Evolutionary conservation across 2,329 filamentous ascomycete species (phyloP).

Genomic region (Truncatella angustata): DNA sequence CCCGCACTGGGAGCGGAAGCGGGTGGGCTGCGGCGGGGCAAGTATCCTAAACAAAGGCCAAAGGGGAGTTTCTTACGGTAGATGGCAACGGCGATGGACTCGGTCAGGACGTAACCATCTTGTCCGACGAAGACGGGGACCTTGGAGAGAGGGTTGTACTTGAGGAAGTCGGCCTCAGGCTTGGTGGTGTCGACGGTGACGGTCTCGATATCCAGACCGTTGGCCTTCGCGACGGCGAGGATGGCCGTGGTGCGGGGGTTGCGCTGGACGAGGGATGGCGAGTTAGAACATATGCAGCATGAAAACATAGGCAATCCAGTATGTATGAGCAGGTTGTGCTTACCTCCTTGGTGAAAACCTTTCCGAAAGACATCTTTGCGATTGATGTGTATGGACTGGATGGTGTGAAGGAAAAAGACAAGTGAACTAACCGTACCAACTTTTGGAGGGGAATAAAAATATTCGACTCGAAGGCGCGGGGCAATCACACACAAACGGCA

Average conservation of each 20-base stretch:
- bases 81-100: slow-evolving; percentile 93
- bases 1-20: not conserved
- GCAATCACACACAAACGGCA: too few relatives aligned
- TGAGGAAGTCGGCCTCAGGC: slow-evolving; percentile 73
- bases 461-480: not conserved
- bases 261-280: slow-evolving; percentile 13
- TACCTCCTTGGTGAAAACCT: slow-evolving; percentile 89
- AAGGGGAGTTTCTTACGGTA: slow-evolving; percentile 69
- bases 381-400: slow-evolving; percentile 16
- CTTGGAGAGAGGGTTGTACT: slow-evolving; percentile 85
- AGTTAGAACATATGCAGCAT: slow-evolving; percentile 12
- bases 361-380: slow-evolving; percentile 90
- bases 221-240: slow-evolving; percentile 94
- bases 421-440: not conserved
- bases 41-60: slow-evolving; percentile 13
- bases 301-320: too few relatives aligned
- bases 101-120: slow-evolving; percentile 86
- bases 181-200: slow-evolving; percentile 68
- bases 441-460: slow-evolving; percentile 5
- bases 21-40: slow-evolving; percentile 8
- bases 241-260: slow-evolving; percentile 89
- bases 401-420: slow-evolving; percentile 2
- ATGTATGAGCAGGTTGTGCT: slow-evolving; percentile 11
- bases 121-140: slow-evolving; percentile 88
- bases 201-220: slow-evolving; percentile 87